Base-by-base conservation (phyloP, 768 basidiomycete genomes). In the Termitomyces bulborhizus region DNA sequence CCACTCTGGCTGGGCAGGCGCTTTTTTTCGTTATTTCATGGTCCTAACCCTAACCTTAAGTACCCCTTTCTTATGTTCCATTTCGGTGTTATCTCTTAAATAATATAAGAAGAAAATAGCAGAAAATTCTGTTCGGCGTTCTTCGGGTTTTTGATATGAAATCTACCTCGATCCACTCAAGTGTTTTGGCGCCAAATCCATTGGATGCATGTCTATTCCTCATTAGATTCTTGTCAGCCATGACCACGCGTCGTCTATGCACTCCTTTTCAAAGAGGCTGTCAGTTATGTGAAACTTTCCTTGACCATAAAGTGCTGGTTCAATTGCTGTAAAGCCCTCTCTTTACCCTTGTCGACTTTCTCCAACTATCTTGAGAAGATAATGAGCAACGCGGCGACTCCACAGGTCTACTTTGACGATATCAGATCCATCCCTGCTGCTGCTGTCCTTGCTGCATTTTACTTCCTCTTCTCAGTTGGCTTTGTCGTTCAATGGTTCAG, bases 1-100 rank as follows among this genome's bases (percentile, higher is more conserved):
- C 76, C 78, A 75, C 74, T 75, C 74, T 74, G 72, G 72, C 71
- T 74, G 71, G 66, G 69, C 59, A 67, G 72, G 71, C 73, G 65
- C 46, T 62, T 76, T 34, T 74, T 69, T 53, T 56, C 21, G 41
- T 8, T 41, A 13, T 24, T 53, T 3, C 16, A 13, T 36, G 5
- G 34, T 29, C 48, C 51, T 54, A 57, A 57, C 57, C 57, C 52
- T 57, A 57, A 51, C 51, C 51, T 3, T 21, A 51, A 2, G 11
- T 41, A 6, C 12, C 15, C 2, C 2, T 48, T 15, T n/a, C 6
- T 8, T 37, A 37, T 37, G 47, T 48, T 8, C 34, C 9, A 26
- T 37, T 49, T 48, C 11, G 47, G 24, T 12, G 5, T 13, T 15
- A 13, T 34, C 12, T 12, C n/a, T 48, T 36, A 15, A 15, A 21